Conservation (phyloP, 805 yeast species). For the Lipomyces spencermartinsiae region DNA sequence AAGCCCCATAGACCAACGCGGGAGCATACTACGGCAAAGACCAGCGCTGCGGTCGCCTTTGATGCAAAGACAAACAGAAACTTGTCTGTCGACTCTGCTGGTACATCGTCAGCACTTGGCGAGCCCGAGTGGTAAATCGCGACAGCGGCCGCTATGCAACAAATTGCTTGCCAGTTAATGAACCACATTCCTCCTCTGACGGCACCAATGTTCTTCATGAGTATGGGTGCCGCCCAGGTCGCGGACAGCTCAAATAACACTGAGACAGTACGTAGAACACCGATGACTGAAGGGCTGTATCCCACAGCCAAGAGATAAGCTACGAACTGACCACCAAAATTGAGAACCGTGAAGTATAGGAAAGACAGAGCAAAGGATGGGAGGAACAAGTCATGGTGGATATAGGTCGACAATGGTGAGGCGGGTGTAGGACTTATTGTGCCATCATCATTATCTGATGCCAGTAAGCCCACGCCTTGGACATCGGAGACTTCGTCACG, state of each 20-base stretch:
- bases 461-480: constrained; percentile 2
- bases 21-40: constrained; percentile 45
- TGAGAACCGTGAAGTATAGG: constrained; percentile 50
- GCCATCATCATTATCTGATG: constrained; percentile 5
- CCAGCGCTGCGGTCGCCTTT: constrained; percentile 27
- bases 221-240: constrained; percentile 45
- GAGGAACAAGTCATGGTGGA: constrained; percentile 43
- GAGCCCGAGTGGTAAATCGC: constrained; percentile 33
- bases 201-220: constrained; percentile 42
- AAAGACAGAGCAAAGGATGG: constrained; percentile 46
- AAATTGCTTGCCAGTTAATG: constrained; percentile 45
- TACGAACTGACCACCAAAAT: constrained; percentile 50
- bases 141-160: constrained; percentile 42
- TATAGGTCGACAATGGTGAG: constrained; percentile 39
- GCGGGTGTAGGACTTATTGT: not conserved
- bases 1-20: constrained; percentile 54
- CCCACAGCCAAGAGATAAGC: constrained; percentile 48
- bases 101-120: constrained; percentile 7
- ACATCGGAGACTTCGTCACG: constrained; percentile 10
- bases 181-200: constrained; percentile 46
- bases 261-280: constrained; percentile 47
- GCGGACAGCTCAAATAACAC: constrained; percentile 48
- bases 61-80: constrained; percentile 41
- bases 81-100: constrained; percentile 1
- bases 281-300: constrained; percentile 45